Conservation (phyloP, 306 rosid species). For the Corylus heterophylla region DNA sequence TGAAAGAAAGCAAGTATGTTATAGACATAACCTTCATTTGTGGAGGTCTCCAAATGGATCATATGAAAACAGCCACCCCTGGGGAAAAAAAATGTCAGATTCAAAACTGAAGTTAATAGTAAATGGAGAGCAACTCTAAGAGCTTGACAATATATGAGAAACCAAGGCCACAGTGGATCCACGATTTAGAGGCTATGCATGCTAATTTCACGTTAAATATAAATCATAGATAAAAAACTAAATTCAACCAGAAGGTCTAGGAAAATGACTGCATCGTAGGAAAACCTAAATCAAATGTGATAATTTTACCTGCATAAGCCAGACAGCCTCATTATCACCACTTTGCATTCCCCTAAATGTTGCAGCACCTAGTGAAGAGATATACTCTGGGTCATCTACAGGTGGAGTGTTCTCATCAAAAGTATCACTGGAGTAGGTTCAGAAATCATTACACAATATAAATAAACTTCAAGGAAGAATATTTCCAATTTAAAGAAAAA, state of each 20-base stretch:
- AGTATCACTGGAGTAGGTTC: slow-evolving; percentile 68
- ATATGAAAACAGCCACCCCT: slow-evolving; percentile 92
- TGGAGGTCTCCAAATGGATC: slow-evolving; percentile 96
- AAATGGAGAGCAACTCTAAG: not conserved
- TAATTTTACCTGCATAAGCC: slow-evolving; percentile 88
- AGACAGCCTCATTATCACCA: slow-evolving; percentile 75
- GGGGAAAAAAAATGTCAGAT: slow-evolving; percentile 10
- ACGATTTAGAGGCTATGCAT: not conserved
- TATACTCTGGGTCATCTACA: slow-evolving; percentile 72
- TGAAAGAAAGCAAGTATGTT: slow-evolving; percentile 3
- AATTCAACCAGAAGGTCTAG: not conserved
- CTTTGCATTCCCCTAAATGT: slow-evolving; percentile 77
- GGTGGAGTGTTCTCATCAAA: slow-evolving; percentile 98
- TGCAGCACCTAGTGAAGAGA: slow-evolving; percentile 82
- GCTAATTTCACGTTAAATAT: not conserved
- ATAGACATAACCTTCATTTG: slow-evolving; percentile 73
- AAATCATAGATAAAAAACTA: not conserved
- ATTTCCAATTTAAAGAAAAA: slow-evolving; percentile 18
- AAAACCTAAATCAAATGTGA: not conserved
- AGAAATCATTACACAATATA: slow-evolving; percentile 19
- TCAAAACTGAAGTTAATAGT: not conserved
- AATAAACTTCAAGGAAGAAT: slow-evolving; percentile 5
- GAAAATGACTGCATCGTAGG: not conserved
- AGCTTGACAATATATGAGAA: not conserved
- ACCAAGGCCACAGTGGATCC: not conserved